These are phyloP conservation scores for Hypholoma fasciculare DNA, from an alignment of 768 basidiomycete genomes.

Conservation along the genomic window DNA sequence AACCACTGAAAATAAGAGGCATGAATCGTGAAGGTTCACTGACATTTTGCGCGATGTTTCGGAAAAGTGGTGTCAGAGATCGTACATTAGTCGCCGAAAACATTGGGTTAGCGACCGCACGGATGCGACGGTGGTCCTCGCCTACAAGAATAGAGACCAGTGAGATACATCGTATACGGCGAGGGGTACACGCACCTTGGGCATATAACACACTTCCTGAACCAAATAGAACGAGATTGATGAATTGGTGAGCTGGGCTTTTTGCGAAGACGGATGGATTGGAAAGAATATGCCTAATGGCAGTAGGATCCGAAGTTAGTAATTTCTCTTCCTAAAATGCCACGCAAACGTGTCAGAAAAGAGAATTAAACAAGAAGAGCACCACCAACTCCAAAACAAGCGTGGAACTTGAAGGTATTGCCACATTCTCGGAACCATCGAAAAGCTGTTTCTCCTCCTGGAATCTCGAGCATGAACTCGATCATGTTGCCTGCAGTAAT, in stretches of 20 bases:
- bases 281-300: neutral
- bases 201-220: neutral
- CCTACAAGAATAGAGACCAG: neutral
- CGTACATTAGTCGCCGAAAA: neutral
- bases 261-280: neutral
- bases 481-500: neutral
- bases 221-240: neutral
- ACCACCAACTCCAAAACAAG: neutral
- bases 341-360: neutral
- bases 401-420: neutral
- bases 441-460: neutral
- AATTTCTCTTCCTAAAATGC: neutral
- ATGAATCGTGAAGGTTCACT: neutral
- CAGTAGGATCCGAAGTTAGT: neutral
- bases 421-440: neutral
- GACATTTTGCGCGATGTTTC: neutral
- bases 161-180: neutral
- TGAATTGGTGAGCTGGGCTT: neutral
- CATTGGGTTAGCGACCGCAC: neutral
- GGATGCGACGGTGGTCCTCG: neutral
- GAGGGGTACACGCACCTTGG: neutral
- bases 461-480: neutral
- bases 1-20: neutral
- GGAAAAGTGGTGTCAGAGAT: neutral
- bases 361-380: neutral